Evolutionary conservation across 805 yeast genomes (phyloP), one percentile per base, ranked within the genome.

Genomic region (Maudiozyma pseudohumilis): DNA sequence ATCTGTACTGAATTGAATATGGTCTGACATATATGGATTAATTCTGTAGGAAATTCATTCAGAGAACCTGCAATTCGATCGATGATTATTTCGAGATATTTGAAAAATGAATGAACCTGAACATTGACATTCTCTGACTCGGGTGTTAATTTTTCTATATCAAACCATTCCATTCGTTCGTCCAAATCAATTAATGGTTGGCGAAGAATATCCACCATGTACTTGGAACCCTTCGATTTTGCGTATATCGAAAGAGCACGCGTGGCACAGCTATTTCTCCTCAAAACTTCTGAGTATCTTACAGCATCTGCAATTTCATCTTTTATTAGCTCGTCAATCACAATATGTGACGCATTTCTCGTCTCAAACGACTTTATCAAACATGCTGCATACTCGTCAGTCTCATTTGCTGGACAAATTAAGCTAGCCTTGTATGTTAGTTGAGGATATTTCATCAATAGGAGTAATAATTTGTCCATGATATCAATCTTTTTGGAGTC

Each of bases 211-310:
- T 54, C 40, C 2, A 61, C 51, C 26, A 85, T 60, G 51, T 81
- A 83, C 1, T 65, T 70, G 18, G 56, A 51, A 1, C 89, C 92
- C 47, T 73, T 70, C 6, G 66, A 64, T 44, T 75, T 71, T 2
- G 88, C 82, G 49, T 77, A 79, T 16, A 80, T 64, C 0, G 87
- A 77, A 35, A 83, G 64, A 37, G 83, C 64, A 48, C 84, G 70
- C 0, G 94, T 83, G 26, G 87, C 80, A 26, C 83, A 80, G 35
- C 86, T 77, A 53, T 84, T 85, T 35, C 89, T 70, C 50, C 95
- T 69, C 48, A 85, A 67, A 20, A 84, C 74, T 49, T 81, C 88
- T 11, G 81, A 70, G 11, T 81, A 70, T 39, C 77, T 70, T 1
- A 71, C 58, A 0, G 81, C 75, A 26, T 59, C 63, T 29, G 61